phyloP scores from a whole-genome alignment of 2,329 filamentous ascomycete species.

The Colletotrichum viniferum region DNA sequence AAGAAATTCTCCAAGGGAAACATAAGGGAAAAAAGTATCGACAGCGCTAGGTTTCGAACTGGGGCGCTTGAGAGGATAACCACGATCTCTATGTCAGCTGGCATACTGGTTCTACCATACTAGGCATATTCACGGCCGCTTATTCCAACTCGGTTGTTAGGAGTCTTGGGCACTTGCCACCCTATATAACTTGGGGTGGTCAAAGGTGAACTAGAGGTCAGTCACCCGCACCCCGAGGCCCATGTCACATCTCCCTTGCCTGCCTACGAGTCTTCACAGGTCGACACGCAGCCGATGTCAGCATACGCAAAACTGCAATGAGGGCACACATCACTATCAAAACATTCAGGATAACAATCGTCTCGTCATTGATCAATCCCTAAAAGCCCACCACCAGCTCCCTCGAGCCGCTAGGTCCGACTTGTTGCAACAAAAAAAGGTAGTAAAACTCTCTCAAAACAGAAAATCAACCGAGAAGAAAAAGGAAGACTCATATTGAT shows the following conservation, averaged over 20 bases:
- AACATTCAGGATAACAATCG: conserved; percentile 3
- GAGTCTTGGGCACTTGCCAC: background rate
- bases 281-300: background rate
- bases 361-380: conserved; percentile 20
- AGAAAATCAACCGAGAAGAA: background rate
- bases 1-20: background rate
- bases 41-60: background rate
- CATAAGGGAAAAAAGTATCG: accelerated
- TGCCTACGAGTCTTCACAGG: background rate
- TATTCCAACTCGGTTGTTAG: background rate
- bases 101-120: background rate
- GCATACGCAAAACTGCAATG: background rate
- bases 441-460: background rate
- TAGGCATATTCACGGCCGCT: background rate
- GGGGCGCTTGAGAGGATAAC: background rate
- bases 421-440: background rate
- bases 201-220: background rate
- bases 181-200: background rate
- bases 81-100: background rate
- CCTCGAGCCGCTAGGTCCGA: background rate
- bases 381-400: background rate
- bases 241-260: background rate
- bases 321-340: background rate
- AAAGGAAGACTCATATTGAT: background rate
- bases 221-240: background rate